phyloP scores from a whole-genome alignment of 164 flowering plant genomes.

The Dillenia suffruticosa region DNA sequence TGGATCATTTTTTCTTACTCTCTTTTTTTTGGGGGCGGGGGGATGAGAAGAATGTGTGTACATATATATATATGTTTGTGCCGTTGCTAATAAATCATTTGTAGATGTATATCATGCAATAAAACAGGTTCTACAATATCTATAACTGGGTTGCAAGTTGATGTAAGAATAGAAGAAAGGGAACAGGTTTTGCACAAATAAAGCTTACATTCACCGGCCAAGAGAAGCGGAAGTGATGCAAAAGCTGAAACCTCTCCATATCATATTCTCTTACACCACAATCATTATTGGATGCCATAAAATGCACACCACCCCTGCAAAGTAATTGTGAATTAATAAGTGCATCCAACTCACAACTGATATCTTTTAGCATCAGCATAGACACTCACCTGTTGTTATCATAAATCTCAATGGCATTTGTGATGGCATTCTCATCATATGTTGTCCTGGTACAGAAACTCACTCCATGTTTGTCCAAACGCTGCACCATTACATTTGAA shows the following conservation, averaged over 20 bases:
- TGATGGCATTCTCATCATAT: conserved; percentile 59
- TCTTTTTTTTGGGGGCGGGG: background rate
- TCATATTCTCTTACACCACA: conserved; percentile 63
- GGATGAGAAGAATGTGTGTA: background rate
- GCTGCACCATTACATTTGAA: conserved; percentile 26
- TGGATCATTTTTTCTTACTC: too few species aligned
- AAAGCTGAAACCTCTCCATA: conserved; percentile 54
- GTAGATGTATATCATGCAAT: too few species aligned
- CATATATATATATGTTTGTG: background rate
- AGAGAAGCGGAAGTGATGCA: conserved; percentile 53
- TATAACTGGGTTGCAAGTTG: background rate
- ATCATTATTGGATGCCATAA: conserved; percentile 72
- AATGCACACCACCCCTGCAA: conserved; percentile 54
- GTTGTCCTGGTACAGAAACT: conserved; percentile 66
- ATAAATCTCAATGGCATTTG: conserved; percentile 72
- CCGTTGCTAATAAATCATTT: background rate
- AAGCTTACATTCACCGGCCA: conserved; percentile 82
- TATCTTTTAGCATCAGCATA: too few species aligned
- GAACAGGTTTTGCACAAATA: background rate
- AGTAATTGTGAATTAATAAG: conserved; percentile 2
- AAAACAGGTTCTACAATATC: too few species aligned
- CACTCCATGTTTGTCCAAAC: conserved; percentile 52
- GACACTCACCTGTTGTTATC: conserved; percentile 38
- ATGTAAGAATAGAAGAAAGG: background rate
- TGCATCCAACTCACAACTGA: background rate